Conservation (phyloP, 1,284 basidiomycete genomes). For the Moniliophthora roreri region DNA sequence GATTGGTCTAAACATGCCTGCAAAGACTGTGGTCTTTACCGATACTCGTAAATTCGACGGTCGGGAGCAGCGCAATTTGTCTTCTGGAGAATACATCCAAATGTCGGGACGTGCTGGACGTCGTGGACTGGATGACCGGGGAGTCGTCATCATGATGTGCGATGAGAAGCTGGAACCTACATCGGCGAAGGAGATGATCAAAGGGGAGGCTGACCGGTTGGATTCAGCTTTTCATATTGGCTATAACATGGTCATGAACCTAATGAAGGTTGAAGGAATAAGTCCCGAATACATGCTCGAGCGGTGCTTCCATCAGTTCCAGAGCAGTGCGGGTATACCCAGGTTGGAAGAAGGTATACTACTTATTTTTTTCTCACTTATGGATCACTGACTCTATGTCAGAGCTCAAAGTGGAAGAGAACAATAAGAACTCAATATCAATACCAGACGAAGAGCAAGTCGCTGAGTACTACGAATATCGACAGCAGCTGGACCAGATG, state of each 20-base stretch:
- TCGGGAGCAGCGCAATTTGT: conserved; percentile 89
- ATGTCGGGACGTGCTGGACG: conserved; percentile 99
- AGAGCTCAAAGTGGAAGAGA: conserved; percentile 82
- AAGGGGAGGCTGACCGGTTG: conserved; percentile 95
- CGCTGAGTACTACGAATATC: conserved; percentile 88
- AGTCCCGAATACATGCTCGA: conserved; percentile 99
- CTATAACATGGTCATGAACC: conserved; percentile 99
- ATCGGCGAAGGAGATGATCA: conserved; percentile 96
- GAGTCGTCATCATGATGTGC: conserved; percentile 99
- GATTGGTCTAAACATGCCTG: conserved; percentile 99
- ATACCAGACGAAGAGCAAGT: conserved; percentile 86
- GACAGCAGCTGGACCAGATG: conserved; percentile 91
- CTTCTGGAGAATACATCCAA: conserved; percentile 93
- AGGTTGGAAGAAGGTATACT: conserved; percentile 78
- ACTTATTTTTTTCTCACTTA: neutral
- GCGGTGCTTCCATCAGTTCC: conserved; percentile 98
- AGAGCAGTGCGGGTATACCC: conserved; percentile 90
- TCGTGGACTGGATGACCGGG: conserved; percentile 96
- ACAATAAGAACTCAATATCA: conserved; percentile 60
- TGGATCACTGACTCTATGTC: neutral
- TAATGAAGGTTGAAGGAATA: conserved; percentile 98
- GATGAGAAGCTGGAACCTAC: conserved; percentile 96
- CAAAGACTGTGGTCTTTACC: conserved; percentile 99
- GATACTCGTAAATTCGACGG: conserved; percentile 96
- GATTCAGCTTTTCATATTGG: conserved; percentile 99